Evolutionary conservation across 148 eudicot genomes (phyloP), one percentile per base, ranked within the genome.

Genomic region (Silene conica): DNA sequence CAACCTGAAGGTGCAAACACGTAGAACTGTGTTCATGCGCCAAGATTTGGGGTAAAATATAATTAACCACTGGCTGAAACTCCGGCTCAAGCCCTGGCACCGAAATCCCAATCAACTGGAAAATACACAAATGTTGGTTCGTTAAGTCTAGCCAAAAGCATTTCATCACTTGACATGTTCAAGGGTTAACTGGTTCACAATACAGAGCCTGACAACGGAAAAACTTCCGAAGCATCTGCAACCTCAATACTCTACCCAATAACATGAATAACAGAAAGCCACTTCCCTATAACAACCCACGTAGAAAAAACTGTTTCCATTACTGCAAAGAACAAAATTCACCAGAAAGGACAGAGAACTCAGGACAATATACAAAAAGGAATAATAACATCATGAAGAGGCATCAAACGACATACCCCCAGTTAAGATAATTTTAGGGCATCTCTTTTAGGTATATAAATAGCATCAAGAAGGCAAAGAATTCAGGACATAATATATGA

Each of bases 71-170:
- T 52, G 91, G 86, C 77, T 89, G 96, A 83, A 91, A 91, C 82
- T 91, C 93, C 3, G 89, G 91, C 78, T 89, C 96, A 78, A 91
- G 90, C 73, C 87, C 86, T 74, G 85, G 71, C 77, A 91, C 88
- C 14, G 93, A 68, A 74, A 89, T 82, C 70, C 96, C 96, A 56
- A 89, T 84, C 86, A 91, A 82, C 96, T 91, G 92, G 78, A 85
- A 61, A 61, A 68, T 63, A 83, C 45, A 55, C 41, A 70, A 66
- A 73, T 25, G 75, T 38, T 62, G 65, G 65, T 60, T 63, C 72
- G 54, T 70, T 60, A 73, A 38, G 59, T 45, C 80, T 63, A 67
- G 63, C 63, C 28, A 59, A 72, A 67, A 73, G 48, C 70, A 67
- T 52, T 66, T 65, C 62, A 19, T 5, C 26, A 70, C 67, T 19